These are phyloP conservation scores for Corrigiola litoralis DNA, from an alignment of 179 eudicot genomes.

Conservation along the genomic window DNA sequence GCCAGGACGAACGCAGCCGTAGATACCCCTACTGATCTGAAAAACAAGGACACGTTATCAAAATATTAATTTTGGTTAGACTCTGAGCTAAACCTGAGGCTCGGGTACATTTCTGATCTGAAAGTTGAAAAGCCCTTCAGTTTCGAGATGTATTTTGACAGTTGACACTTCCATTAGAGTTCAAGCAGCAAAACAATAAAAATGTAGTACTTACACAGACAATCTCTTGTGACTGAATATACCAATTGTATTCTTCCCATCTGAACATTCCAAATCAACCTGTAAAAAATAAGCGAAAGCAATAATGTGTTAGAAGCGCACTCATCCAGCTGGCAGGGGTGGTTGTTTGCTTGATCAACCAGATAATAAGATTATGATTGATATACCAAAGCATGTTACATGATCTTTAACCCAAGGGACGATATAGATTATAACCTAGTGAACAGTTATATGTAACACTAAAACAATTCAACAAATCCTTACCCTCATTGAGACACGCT, in stretches of 20 bases:
- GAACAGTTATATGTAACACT: not conserved
- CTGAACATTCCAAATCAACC: conserved; percentile 91
- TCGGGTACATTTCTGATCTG: not conserved
- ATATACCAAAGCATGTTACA: not conserved
- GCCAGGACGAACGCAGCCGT: conserved; percentile 85
- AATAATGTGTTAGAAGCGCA: not conserved
- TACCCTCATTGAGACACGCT: conserved; percentile 97
- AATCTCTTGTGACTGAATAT: conserved; percentile 73
- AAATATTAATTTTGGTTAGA: too few relatives aligned
- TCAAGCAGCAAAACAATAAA: not conserved
- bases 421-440: not conserved
- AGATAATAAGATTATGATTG: not conserved
- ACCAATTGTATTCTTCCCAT: conserved; percentile 68
- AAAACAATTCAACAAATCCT: conserved; percentile 11
- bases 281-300: conserved; percentile 18
- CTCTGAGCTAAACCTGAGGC: too few relatives aligned
- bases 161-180: too few relatives aligned
- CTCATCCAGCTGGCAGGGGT: not conserved
- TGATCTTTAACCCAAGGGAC: not conserved
- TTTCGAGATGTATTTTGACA: too few relatives aligned
- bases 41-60: conserved; percentile 2
- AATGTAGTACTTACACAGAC: conserved; percentile 56
- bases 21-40: conserved; percentile 83
- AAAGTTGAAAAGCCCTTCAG: not conserved
- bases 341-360: not conserved